Conservation (phyloP, 768 basidiomycete genomes). For the Suillus sp. region DNA sequence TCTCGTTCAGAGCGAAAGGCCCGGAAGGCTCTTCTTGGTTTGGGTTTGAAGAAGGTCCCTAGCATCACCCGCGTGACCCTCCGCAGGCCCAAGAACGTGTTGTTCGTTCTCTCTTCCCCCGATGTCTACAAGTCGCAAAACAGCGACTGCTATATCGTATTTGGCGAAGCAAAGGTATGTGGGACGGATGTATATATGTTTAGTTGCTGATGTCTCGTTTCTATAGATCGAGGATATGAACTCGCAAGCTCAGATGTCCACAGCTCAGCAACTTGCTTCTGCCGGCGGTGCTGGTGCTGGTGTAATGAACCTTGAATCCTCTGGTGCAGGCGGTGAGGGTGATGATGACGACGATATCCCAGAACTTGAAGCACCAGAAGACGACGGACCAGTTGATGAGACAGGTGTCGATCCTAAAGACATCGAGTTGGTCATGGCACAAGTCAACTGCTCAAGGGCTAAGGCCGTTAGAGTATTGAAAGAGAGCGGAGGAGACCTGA, state of each 20-base stretch:
- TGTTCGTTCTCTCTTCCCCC: constrained; percentile 90
- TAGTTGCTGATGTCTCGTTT: background rate
- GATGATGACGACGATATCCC: constrained; percentile 82
- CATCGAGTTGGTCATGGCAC: constrained; percentile 89
- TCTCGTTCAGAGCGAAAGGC: constrained; percentile 95
- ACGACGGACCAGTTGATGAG: constrained; percentile 83
- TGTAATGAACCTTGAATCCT: constrained; percentile 50
- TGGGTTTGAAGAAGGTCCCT: constrained; percentile 92
- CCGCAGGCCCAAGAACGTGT: constrained; percentile 92
- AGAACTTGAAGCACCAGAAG: constrained; percentile 79
- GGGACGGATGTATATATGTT: background rate
- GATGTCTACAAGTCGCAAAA: constrained; percentile 98
- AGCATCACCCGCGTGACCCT: constrained; percentile 95
- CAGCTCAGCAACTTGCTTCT: constrained; percentile 76
- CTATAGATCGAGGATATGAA: constrained; percentile 87
- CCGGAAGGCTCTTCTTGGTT: constrained; percentile 85
- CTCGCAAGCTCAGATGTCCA: constrained; percentile 71
- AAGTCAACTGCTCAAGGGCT: constrained; percentile 87
- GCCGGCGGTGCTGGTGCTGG: constrained; percentile 47
- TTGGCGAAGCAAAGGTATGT: constrained; percentile 90
- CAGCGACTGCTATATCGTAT: constrained; percentile 98
- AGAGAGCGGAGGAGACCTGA: constrained; percentile 91
- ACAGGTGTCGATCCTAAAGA: constrained; percentile 91
- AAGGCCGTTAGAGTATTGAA: constrained; percentile 91
- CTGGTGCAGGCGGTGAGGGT: constrained; percentile 49